Evolutionary conservation across 164 flowering plant genomes (phyloP), one percentile per base, ranked within the genome.

Genomic region (Hamamelis virginiana): DNA sequence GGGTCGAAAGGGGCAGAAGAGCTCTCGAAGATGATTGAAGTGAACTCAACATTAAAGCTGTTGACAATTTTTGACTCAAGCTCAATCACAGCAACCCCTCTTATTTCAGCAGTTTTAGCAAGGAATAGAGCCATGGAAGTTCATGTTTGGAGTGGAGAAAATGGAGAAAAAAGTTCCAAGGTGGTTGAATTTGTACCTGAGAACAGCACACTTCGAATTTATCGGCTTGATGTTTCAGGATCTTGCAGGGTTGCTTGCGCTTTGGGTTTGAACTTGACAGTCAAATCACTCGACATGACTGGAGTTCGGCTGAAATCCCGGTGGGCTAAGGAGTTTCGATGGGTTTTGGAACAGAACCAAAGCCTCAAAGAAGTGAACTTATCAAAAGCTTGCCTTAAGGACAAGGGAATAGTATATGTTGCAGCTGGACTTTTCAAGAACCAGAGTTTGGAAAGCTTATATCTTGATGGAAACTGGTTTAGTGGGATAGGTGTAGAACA

Each of bases 401-500:
- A 95, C 77, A 92, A 95, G 69, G 97, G 85, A 28, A 82, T 86
- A 23, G 87, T 95, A 5, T 92, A 95, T 77, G 80, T 95, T 28
- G 94, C 96, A 63, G 96, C 97, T 6, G 97, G 96, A 63, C 87
- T 95, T 3, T 92, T 92, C 81, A 91, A 85, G 81, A 92, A 95
- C 76, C 72, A 72, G 64, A 68, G 70, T 10, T 68, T 95, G 76
- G 82, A 91, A 63, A 87, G 70, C 59, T 80, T 95, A 67, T 72
- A 78, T 61, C 76, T 95, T 28, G 87, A 88, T 73, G 93, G 93
- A 50, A 95, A 92, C 77, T 77, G 83, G 84, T 95, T 89, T 61
- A 61, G 84, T 25, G 96, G 93, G 5, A 61, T 84, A 10, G 99
- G 94, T 1, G 81, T 92, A 0, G 99, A 95, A 59, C 97, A 95